Percentiles rank a stretch among this genome's conserved stretches.
Evolutionary conservation across 75 land plant species (phyloP).

Genomic region (Sequoia sempervirens): DNA sequence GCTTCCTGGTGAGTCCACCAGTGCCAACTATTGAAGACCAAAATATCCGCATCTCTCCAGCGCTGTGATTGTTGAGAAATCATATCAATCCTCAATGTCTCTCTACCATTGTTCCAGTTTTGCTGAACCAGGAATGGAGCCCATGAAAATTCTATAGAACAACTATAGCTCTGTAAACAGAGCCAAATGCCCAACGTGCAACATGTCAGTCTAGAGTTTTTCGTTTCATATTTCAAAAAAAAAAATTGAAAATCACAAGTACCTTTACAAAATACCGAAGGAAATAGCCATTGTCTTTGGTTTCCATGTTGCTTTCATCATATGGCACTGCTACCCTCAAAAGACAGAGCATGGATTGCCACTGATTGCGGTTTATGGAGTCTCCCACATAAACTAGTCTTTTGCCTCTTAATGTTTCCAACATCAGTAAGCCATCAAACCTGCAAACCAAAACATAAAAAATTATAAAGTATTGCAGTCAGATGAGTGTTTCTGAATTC

Average conservation of each 20-base stretch:
- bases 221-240: neutral
- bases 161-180: slow-evolving; percentile 7
- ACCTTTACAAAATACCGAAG: slow-evolving; percentile 4
- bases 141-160: slow-evolving; percentile 11
- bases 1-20: slow-evolving; percentile 42
- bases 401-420: slow-evolving; percentile 30
- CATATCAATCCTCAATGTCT: slow-evolving; percentile 11
- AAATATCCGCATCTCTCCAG: slow-evolving; percentile 29
- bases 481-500: no score
- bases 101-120: neutral
- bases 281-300: neutral
- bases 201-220: neutral
- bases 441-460: slow-evolving; percentile 12
- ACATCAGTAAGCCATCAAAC: slow-evolving; percentile 23
- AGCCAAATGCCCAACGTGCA: neutral
- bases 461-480: no score
- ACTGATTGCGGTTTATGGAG: slow-evolving; percentile 41
- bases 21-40: slow-evolving; percentile 39
- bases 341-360: slow-evolving; percentile 54
- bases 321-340: slow-evolving; percentile 9
- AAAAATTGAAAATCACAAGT: no score
- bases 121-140: slow-evolving; percentile 7
- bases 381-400: slow-evolving; percentile 44
- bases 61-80: neutral
- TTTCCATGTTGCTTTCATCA: neutral